These are phyloP conservation scores for Aureobasidium sp. DNA, from an alignment of 2,329 filamentous ascomycete genomes.

Conservation along the genomic window DNA sequence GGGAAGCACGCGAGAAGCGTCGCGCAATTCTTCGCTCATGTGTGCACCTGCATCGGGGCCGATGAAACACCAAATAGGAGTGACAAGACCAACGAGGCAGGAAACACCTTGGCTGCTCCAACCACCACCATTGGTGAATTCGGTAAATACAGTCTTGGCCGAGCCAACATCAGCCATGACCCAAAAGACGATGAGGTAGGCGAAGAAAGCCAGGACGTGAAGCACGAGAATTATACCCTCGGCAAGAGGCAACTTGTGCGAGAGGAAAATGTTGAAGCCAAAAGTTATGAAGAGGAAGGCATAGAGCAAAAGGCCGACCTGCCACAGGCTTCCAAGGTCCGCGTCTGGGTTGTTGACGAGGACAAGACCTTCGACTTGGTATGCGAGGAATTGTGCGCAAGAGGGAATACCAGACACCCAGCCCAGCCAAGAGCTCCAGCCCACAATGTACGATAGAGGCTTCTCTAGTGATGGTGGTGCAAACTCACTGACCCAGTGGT, in stretches of 20 bases:
- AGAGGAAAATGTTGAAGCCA: constrained; percentile 28
- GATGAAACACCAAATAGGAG: constrained; percentile 27
- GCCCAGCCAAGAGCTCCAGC: constrained; percentile 35
- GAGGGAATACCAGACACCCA: constrained; percentile 22
- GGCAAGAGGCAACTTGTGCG: constrained; percentile 24
- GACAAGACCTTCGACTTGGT: constrained; percentile 20
- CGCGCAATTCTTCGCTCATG: constrained; percentile 27
- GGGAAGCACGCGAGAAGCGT: constrained; percentile 35
- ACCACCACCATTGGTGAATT: constrained; percentile 32
- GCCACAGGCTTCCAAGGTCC: constrained; percentile 30
- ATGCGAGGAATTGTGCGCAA: constrained; percentile 15
- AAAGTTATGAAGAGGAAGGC: constrained; percentile 24
- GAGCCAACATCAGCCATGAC: constrained; percentile 23
- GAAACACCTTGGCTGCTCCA: constrained; percentile 34
- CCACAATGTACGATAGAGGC: constrained; percentile 37
- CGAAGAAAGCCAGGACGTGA: constrained; percentile 37
- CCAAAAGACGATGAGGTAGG: constrained; percentile 20
- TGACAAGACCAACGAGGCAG: constrained; percentile 35
- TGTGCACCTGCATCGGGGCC: constrained; percentile 30
- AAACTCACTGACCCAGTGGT: constrained; percentile 25
- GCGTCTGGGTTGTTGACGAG: constrained; percentile 25
- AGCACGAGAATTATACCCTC: constrained; percentile 29
- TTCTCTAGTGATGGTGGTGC: constrained; percentile 33
- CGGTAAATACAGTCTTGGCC: constrained; percentile 23
- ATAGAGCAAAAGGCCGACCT: constrained; percentile 31